These are phyloP conservation scores for Chrysanthemum lavandulifolium DNA, from an alignment of 129 eudicot genomes.

Conservation along the genomic window DNA sequence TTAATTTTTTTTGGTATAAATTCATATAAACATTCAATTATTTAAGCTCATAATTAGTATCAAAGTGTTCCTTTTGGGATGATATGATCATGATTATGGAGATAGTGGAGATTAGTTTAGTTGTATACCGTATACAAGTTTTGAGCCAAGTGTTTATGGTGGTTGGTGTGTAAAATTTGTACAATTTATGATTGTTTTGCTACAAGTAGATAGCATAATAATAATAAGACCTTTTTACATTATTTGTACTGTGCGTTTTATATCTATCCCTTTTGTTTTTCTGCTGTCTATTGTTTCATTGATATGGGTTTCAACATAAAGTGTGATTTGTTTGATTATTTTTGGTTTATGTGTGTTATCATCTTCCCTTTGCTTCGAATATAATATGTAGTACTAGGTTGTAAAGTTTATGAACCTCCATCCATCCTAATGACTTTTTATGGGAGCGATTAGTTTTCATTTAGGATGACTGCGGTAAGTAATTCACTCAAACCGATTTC, in stretches of 20 bases:
- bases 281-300: neutral
- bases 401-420: neutral
- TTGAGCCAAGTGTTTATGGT: slow-evolving; percentile 10
- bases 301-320: neutral
- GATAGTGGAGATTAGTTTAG: slow-evolving; percentile 23
- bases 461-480: too few relatives aligned
- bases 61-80: slow-evolving; percentile 1
- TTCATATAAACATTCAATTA: neutral
- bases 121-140: slow-evolving; percentile 17
- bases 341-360: neutral
- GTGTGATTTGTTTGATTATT: slow-evolving; percentile 2
- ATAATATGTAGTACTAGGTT: neutral
- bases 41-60: neutral
- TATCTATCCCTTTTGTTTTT: neutral
- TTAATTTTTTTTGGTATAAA: slow-evolving; percentile 13
- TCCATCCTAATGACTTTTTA: too few relatives aligned
- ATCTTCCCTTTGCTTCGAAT: neutral
- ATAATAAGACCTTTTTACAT: slow-evolving; percentile 14
- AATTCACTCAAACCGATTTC: too few relatives aligned
- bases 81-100: slow-evolving; percentile 4
- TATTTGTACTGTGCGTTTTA: neutral
- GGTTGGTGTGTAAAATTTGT: slow-evolving; percentile 22
- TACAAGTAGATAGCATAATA: neutral
- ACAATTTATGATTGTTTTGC: slow-evolving; percentile 24
- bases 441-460: too few relatives aligned